Evolutionary conservation across 163 green algal species (phyloP), one percentile per base, ranked within the genome.

Genomic region (Scenedesmus sp.): DNA sequence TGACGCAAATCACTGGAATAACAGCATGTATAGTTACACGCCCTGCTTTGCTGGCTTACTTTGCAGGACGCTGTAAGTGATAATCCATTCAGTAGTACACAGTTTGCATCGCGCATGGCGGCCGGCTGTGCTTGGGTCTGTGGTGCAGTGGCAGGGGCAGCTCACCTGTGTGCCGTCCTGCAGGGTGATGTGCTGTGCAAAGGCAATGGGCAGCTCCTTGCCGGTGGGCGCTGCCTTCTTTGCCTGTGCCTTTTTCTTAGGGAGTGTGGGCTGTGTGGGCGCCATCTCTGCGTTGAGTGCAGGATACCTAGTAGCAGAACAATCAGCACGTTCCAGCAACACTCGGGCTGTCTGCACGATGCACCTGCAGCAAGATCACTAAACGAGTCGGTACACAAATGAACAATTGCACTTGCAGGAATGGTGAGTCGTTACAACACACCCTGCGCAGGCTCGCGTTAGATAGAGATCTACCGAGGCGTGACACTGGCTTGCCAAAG

Each of bases 131-230:
- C 65, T 30, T 76, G 30, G 2, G 6, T n/a, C 7, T 6, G 9
- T 40, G 30, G 5, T 40, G 65, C 65, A 76, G 30, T 30, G n/a
- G n/a, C n/a, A 87, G 37, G 18, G 15, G 85, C 65, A 68, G 51
- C 40, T 49, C 35, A 91, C 87, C 76, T 91, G 87, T 12, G 87
- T 81, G 35, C 87, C 87, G 76, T 91, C 87, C 61, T 91, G 76
- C 16, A 91, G 61, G 30, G 87, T 91, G 46, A 91, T 91, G 87
- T 82, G 56, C 42, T 91, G 87, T 43, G 87, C 76, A 37, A 68
- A 80, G 22, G 42, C 37, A 46, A 91, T 81, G 43, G 87, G 87
- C 49, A 91, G 59, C 53, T 86, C 51, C 44, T 86, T 86, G 87
- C 53, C 46, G 2, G 51, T 53, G 42, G 87, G 35, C 26, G 87